Evolutionary conservation across 23 red algal genomes (phyloP).

Genomic region (Gracilaria gracilis): DNA sequence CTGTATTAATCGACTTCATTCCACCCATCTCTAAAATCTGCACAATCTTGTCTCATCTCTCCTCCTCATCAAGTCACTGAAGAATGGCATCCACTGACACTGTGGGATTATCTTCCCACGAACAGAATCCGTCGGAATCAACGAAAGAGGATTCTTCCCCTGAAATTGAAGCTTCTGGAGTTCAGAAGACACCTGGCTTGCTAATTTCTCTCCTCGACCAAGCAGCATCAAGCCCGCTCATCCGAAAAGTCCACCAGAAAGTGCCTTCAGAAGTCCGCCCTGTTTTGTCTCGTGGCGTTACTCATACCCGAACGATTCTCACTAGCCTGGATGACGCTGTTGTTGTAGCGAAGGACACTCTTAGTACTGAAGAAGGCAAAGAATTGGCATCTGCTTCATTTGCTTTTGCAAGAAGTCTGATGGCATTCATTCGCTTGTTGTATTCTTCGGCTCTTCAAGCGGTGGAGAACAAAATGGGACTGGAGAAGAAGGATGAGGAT

Average conservation of each 20-base stretch:
- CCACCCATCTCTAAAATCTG: too few relatives aligned
- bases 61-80: background rate
- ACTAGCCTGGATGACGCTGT: slow-evolving; percentile 3
- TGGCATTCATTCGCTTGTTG: slow-evolving; percentile 1
- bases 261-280: background rate
- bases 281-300: background rate
- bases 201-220: background rate
- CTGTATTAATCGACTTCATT: too few relatives aligned
- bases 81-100: background rate
- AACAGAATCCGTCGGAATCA: background rate
- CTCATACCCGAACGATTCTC: background rate
- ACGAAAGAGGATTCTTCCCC: background rate
- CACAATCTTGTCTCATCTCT: background rate
- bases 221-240: slow-evolving; percentile 10
- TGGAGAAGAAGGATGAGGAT: background rate
- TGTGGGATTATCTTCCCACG: background rate
- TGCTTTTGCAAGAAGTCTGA: slow-evolving; percentile 12
- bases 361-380: slow-evolving; percentile 19
- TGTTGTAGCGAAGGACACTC: background rate
- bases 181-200: background rate
- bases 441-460: slow-evolving; percentile 13
- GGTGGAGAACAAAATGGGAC: background rate
- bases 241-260: background rate
- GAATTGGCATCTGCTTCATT: slow-evolving; percentile 18
- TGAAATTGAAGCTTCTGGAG: background rate